phyloP scores from a whole-genome alignment of 345 rosid genomes.

The Lepidium aucheri region DNA sequence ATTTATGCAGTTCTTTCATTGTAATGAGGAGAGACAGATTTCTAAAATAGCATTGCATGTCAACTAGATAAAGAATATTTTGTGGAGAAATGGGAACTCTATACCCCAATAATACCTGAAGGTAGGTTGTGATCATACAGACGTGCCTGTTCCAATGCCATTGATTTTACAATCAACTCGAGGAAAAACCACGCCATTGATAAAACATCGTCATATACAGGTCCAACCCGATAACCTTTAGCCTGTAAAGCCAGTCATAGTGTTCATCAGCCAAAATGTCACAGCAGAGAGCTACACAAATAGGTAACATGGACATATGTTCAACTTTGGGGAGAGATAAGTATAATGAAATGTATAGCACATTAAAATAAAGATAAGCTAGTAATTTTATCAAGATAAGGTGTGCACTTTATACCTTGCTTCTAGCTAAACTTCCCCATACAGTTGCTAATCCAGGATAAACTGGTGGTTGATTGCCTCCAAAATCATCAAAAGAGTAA shows the following conservation, averaged over 20 bases:
- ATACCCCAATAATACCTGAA: slow-evolving; percentile 45
- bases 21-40: not conserved
- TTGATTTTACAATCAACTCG: slow-evolving; percentile 93
- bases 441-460: slow-evolving; percentile 97
- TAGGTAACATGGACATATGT: not conserved
- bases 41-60: not conserved
- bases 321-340: not conserved
- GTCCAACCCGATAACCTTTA: slow-evolving; percentile 99
- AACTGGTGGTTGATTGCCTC: slow-evolving; percentile 95
- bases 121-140: slow-evolving; percentile 83
- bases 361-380: slow-evolving; percentile 1
- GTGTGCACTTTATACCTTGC: slow-evolving; percentile 54
- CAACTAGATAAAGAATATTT: not conserved
- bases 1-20: not conserved
- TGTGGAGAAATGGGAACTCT: not conserved
- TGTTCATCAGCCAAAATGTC: slow-evolving; percentile 7
- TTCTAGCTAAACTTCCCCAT: slow-evolving; percentile 99
- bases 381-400: not conserved
- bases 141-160: slow-evolving; percentile 96
- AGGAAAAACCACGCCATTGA: slow-evolving; percentile 99
- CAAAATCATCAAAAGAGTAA: slow-evolving; percentile 98
- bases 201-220: slow-evolving; percentile 95
- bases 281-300: slow-evolving; percentile 2
- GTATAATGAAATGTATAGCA: not conserved
- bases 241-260: slow-evolving; percentile 50